A percentile compares a stretch with the other conserved stretches of the same genome.
phyloP scores from a whole-genome alignment of 371 early-diverging fungal species.

The Haplosporangium sp. region DNA sequence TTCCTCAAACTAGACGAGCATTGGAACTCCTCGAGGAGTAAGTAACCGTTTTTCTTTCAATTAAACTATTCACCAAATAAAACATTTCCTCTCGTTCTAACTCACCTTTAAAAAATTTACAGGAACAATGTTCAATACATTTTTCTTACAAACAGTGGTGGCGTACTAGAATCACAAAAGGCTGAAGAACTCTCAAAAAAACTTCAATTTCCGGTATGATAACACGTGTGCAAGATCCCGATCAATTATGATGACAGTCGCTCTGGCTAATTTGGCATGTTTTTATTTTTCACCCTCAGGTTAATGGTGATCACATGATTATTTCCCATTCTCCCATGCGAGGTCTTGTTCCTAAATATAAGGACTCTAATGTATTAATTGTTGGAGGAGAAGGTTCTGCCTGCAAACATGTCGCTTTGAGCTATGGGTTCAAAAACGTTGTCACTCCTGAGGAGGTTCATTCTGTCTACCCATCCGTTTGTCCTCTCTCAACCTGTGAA shows the following conservation, averaged over 20 bases:
- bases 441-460: constrained; percentile 83
- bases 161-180: constrained; percentile 80
- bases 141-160: constrained; percentile 91
- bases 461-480: constrained; percentile 75
- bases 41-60: not conserved
- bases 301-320: constrained; percentile 76
- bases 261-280: no score
- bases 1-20: constrained; percentile 43
- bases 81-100: not conserved
- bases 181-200: constrained; percentile 75
- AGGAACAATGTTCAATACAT: constrained; percentile 74
- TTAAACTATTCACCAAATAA: not conserved
- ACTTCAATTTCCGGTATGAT: constrained; percentile 67
- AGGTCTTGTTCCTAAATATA: constrained; percentile 66
- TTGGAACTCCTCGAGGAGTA: constrained; percentile 40
- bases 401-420: constrained; percentile 73
- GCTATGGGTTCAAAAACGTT: constrained; percentile 82
- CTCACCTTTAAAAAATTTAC: not conserved
- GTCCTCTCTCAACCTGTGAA: constrained; percentile 73
- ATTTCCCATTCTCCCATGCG: constrained; percentile 92
- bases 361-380: constrained; percentile 72
- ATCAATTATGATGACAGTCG: no score
- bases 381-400: constrained; percentile 76
- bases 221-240: not conserved
- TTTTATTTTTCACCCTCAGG: constrained; percentile 39